Evolutionary conservation across 768 basidiomycete genomes (phyloP), one percentile per base, ranked within the genome.

Genomic region (Calvatia gigantea): DNA sequence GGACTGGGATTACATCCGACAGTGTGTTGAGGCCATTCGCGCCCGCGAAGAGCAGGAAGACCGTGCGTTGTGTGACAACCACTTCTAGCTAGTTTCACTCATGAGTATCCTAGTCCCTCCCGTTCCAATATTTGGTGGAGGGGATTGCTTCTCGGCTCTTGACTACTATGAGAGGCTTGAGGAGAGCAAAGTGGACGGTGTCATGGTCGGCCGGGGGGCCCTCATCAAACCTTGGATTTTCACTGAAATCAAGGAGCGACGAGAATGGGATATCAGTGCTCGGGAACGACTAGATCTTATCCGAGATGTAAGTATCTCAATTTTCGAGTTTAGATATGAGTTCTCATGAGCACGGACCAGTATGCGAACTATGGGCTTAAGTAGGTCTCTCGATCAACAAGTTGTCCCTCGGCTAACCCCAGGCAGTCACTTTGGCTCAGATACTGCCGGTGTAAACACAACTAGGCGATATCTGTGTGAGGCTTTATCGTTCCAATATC

Each of bases 171-270:
- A 81, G 14, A 82, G 82, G 42, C 79, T 94, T 28, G 85, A 92
- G 41, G 67, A 74, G n/a, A 85, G 81, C 25, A 92, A 92, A 4
- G 94, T 97, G 0, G 95, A 98, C 65, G 94, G 95, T 4, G 78
- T 98, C 41, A 98, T 99, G 97, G 80, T 98, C 32, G 97, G 86
- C 1, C 78, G 97, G 19, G 97, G 97, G 0, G 96, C 94, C 0
- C 74, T 98, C 46, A 97, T 98, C 70, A 99, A 99, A 70, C 91
- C 92, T 0, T 93, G 91, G 90, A 86, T 95, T 51, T 96, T 95
- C 70, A 96, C 94, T 0, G 97, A 99, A 70, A 83, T 98, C 65
- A 89, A 94, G 67, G 97, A 98, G 65, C 79, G 75, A 19, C 71
- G 94, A 23, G 94, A 97, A 65, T 98, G 95, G 94, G 93, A 95